phyloP scores from a whole-genome alignment of 257 asterid species.

The Solanum ahanhuiri region DNA sequence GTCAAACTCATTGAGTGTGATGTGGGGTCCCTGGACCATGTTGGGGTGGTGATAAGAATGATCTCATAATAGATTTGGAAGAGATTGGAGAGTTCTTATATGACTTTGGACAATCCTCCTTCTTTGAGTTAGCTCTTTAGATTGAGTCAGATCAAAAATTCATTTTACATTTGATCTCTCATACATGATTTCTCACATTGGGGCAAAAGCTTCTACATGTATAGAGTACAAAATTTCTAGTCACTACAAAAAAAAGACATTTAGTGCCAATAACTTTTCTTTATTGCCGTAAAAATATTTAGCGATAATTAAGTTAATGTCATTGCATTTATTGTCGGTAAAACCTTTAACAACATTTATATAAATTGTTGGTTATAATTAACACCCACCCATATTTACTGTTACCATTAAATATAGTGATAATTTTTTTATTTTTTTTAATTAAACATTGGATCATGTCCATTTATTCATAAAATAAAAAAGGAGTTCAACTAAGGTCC shows the following conservation, averaged over 20 bases:
- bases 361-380: background rate
- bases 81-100: background rate
- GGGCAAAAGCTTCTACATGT: background rate
- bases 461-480: no score
- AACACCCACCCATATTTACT: no score
- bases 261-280: no score
- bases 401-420: no score
- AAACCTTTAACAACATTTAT: no score
- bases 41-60: background rate
- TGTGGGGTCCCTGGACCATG: background rate
- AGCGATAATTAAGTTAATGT: background rate
- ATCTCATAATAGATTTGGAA: background rate
- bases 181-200: background rate
- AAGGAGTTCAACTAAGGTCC: background rate
- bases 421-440: no score
- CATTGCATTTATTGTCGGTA: rapidly evolving
- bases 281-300: background rate
- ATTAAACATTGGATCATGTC: background rate
- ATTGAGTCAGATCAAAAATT: background rate
- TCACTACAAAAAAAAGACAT: background rate
- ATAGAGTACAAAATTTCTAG: background rate
- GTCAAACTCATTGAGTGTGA: no score
- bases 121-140: background rate
- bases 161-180: no score
- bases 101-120: no score